A percentile compares a stretch with the other conserved stretches of the same genome.
phyloP scores from a whole-genome alignment of 2,329 filamentous ascomycete genomes.

The Claviceps pusilla region DNA sequence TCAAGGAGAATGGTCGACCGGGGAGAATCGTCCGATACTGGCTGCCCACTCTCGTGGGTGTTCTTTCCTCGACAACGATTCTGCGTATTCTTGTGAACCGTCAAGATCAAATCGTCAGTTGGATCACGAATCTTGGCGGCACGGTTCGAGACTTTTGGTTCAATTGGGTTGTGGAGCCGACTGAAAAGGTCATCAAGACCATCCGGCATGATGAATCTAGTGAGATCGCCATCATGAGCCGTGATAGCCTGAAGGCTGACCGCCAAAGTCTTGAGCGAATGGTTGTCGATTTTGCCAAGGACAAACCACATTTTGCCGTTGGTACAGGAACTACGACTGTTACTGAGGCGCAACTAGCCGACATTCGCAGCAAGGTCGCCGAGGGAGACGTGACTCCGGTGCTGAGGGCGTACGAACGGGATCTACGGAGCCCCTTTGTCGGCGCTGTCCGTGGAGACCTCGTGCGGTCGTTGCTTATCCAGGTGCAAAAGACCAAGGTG shows the following conservation, averaged over 20 bases:
- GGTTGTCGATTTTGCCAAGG: slow-evolving; percentile 89
- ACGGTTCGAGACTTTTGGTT: slow-evolving; percentile 83
- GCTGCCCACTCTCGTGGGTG: slow-evolving; percentile 55
- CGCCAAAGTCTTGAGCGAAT: slow-evolving; percentile 87
- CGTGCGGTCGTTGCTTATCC: slow-evolving; percentile 78
- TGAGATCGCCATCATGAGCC: slow-evolving; percentile 94
- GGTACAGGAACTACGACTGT: slow-evolving; percentile 30
- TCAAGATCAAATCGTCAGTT: slow-evolving; percentile 61
- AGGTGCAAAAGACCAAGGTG: slow-evolving; percentile 97
- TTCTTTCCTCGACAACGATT: slow-evolving; percentile 79
- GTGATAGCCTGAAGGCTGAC: slow-evolving; percentile 78
- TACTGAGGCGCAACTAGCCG: slow-evolving; percentile 53
- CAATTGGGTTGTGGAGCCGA: slow-evolving; percentile 88
- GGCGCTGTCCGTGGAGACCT: slow-evolving; percentile 78
- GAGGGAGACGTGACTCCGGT: slow-evolving; percentile 91
- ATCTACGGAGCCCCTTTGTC: slow-evolving; percentile 65
- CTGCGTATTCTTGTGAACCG: slow-evolving; percentile 62
- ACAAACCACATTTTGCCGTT: slow-evolving; percentile 53
- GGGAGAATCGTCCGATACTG: slow-evolving; percentile 69
- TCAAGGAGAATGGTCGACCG: slow-evolving; percentile 58
- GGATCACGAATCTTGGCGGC: slow-evolving; percentile 62
- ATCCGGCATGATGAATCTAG: slow-evolving; percentile 86
- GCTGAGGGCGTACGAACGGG: slow-evolving; percentile 77
- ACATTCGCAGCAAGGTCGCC: slow-evolving; percentile 64
- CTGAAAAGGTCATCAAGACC: slow-evolving; percentile 69